These are phyloP conservation scores for Penicillium decumbens DNA, from an alignment of 2,329 filamentous ascomycete genomes.

Conservation along the genomic window DNA sequence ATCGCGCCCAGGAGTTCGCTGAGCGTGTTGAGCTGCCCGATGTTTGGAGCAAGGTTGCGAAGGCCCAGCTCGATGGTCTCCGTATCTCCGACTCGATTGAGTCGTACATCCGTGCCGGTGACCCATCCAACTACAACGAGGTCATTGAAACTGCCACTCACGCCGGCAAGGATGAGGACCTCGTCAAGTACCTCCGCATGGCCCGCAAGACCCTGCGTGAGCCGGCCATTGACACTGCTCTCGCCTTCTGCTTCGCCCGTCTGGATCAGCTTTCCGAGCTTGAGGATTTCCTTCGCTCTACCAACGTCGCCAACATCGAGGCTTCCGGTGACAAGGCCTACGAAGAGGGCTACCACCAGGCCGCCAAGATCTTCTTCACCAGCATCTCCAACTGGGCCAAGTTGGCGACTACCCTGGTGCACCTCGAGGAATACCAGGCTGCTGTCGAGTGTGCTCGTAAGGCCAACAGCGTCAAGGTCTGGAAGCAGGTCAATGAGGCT, in stretches of 20 bases:
- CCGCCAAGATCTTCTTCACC: constrained; percentile 96
- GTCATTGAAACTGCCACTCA: constrained; percentile 94
- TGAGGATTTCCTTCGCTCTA: constrained; percentile 88
- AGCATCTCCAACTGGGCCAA: constrained; percentile 99
- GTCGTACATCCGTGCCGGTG: constrained; percentile 92
- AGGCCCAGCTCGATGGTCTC: constrained; percentile 93
- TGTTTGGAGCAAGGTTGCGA: constrained; percentile 97
- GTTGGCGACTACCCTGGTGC: constrained; percentile 94
- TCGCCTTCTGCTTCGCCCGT: constrained; percentile 90
- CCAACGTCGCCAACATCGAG: constrained; percentile 93
- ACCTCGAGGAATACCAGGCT: constrained; percentile 93
- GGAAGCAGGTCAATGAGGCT: constrained; percentile 96
- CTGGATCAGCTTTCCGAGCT: constrained; percentile 88
- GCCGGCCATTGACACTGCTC: constrained; percentile 83
- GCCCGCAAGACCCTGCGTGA: constrained; percentile 94
- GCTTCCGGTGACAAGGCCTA: constrained; percentile 98
- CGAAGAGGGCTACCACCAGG: constrained; percentile 87
- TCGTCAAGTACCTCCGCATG: constrained; percentile 96
- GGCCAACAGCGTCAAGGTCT: constrained; percentile 98
- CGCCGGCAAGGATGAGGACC: constrained; percentile 94
- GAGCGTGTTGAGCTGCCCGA: constrained; percentile 90
- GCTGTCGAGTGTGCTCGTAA: constrained; percentile 97
- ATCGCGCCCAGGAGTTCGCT: constrained; percentile 90
- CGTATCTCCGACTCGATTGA: constrained; percentile 89
- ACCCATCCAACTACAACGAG: constrained; percentile 88